A percentile compares a stretch with the other conserved stretches of the same genome.
Evolutionary conservation across 2,329 filamentous ascomycete species (phyloP).

Genomic region (Penicillium expansum): DNA sequence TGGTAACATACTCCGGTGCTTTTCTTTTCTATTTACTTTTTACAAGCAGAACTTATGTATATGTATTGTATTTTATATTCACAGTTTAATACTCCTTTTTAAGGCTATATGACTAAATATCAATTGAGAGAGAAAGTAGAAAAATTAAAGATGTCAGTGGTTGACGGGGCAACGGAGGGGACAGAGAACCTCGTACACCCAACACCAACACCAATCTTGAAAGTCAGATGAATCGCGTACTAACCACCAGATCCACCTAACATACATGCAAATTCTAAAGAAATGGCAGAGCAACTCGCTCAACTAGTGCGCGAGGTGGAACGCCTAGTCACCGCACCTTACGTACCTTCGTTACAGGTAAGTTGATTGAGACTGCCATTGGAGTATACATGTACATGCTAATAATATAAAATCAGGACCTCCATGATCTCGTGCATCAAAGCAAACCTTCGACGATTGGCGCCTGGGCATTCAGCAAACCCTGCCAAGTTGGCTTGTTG

Average conservation of each 20-base stretch:
- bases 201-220: neutral
- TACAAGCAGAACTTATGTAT: neutral
- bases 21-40: too few species aligned
- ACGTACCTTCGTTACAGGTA: slow-evolving; percentile 52
- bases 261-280: neutral
- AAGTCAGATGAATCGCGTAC: neutral
- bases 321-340: slow-evolving; percentile 49
- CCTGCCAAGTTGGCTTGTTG: slow-evolving; percentile 50
- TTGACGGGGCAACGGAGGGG: slow-evolving; percentile 2
- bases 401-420: slow-evolving; percentile 24
- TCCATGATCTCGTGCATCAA: slow-evolving; percentile 28
- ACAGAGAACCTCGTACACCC: neutral
- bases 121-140: neutral
- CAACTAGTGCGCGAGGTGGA: slow-evolving; percentile 44
- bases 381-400: slow-evolving; percentile 11
- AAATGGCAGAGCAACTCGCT: slow-evolving; percentile 27
- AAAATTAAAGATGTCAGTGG: neutral
- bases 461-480: slow-evolving; percentile 49
- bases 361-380: slow-evolving; percentile 13
- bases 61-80: neutral
- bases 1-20: neutral
- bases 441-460: slow-evolving; percentile 38
- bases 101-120: neutral
- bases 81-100: neutral
- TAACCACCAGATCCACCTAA: neutral